Conservation (phyloP, 306 rosid species). For the Vicia sativa region DNA sequence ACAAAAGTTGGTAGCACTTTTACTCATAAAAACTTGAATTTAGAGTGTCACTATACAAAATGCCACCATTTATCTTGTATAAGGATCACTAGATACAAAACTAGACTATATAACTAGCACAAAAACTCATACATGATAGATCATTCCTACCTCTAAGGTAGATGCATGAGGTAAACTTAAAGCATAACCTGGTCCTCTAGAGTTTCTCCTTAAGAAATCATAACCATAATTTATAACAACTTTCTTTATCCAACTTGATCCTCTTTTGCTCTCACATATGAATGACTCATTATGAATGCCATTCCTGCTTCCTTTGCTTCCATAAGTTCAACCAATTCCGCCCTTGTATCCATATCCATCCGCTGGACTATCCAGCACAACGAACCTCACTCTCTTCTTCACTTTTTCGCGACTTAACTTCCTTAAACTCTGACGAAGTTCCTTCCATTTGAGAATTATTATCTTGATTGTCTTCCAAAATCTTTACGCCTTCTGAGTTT, state of each 20-base stretch:
- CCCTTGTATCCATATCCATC: constrained; percentile 59
- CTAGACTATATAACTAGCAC: constrained; percentile 33
- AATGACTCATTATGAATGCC: constrained; percentile 96
- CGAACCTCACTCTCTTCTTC: constrained; percentile 81
- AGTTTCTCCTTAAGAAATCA: constrained; percentile 93
- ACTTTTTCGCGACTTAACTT: constrained; percentile 51
- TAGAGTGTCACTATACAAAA: constrained; percentile 39
- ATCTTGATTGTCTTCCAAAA: constrained; percentile 61
- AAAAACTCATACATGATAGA: constrained; percentile 67
- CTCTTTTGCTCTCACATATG: constrained; percentile 89
- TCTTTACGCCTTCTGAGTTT: constrained; percentile 61
- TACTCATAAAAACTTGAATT: constrained; percentile 40
- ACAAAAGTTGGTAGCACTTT: constrained; percentile 34
- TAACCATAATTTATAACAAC: constrained; percentile 78
- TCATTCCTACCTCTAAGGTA: constrained; percentile 95
- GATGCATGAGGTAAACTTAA: constrained; percentile 88
- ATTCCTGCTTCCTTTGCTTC: constrained; percentile 95
- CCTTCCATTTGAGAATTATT: constrained; percentile 42
- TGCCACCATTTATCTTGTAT: constrained; percentile 55
- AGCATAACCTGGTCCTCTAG: constrained; percentile 87
- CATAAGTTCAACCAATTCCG: constrained; percentile 81
- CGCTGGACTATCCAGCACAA: constrained; percentile 70
- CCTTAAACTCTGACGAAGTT: constrained; percentile 67
- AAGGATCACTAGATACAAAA: constrained; percentile 48
- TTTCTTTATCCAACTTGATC: constrained; percentile 79